A percentile compares a stretch with the other conserved stretches of the same genome.
phyloP scores from a whole-genome alignment of 1,284 basidiomycete species.

The Pulchroboletus neoregius region DNA sequence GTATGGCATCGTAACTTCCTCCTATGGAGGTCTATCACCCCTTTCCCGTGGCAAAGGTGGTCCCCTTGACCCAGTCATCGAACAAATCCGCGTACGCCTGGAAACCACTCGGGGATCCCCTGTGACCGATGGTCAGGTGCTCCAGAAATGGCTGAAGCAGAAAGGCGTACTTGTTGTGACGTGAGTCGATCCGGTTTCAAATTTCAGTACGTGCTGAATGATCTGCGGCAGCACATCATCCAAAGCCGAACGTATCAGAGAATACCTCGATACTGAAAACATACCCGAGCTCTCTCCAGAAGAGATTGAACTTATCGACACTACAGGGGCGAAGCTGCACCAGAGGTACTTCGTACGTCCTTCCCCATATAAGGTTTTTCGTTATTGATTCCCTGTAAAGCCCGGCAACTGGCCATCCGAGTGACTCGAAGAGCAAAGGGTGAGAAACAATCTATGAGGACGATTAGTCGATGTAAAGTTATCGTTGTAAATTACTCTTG shows the following conservation, averaged over 20 bases:
- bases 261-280: conserved; percentile 56
- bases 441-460: not conserved
- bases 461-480: not conserved
- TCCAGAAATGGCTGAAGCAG: conserved; percentile 59
- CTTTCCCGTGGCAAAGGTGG: conserved; percentile 57
- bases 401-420: not conserved
- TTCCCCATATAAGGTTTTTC: not conserved
- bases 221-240: conserved; percentile 54
- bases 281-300: conserved; percentile 56
- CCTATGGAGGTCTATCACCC: conserved; percentile 64
- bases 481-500: not conserved
- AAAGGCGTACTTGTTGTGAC: conserved; percentile 65
- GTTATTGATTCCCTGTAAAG: conserved; percentile 18
- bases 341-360: conserved; percentile 36
- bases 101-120: conserved; percentile 41
- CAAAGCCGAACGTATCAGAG: conserved; percentile 62
- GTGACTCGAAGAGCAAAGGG: not conserved
- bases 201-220: conserved; percentile 6
- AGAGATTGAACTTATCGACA: conserved; percentile 62
- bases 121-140: conserved; percentile 52
- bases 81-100: conserved; percentile 47
- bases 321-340: conserved; percentile 57
- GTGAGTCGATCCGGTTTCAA: conserved; percentile 39
- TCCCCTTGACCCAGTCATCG: conserved; percentile 50
- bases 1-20: conserved; percentile 62